Base-by-base conservation (phyloP, 768 basidiomycete species). In the Podaxis sp. region DNA sequence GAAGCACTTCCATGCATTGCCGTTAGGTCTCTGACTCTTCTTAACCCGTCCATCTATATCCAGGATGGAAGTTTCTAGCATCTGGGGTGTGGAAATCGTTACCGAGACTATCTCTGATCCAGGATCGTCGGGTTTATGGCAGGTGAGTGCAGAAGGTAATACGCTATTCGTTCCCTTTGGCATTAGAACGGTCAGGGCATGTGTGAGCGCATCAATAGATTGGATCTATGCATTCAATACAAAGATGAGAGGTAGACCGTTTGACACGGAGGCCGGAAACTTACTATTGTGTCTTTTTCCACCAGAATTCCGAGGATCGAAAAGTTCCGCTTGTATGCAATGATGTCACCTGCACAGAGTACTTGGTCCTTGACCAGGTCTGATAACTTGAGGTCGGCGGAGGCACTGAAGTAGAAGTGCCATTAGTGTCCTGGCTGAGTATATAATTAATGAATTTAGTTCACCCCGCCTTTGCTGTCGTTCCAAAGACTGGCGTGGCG, bases 1-100 rank as follows among this genome's bases (percentile, higher is more conserved):
- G 65, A 87, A 75, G 8, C 71, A 69, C 69, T 87, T 87, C 84
- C 85, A 87, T 3, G 84, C 84, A 62, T 84, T 84, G 6, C 78
- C 82, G 63, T 83, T 78, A 2, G 81, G 78, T 28, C 82, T 68
- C 58, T 74, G 73, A 11, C 70, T 48, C 53, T 75, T 77, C 11
- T 79, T 76, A 1, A 85, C 73, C 3, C 82, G 77, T 2, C 80
- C 83, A 61, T 87, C 83, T 0, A 79, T 70, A 59, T 86, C 84
- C 7, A 87, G 74, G 6, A 87, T 62, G 0, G 70, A 80, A 0
- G 75, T 80, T 69, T 87, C 87, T 15, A 88, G 77, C 69, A 80
- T 80, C 2, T 75, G 69, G 0, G 85, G 80, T 48, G 73, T 77
- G 3, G 76, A 76, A 58, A 83, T 77, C 2, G 72, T 76, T 67